Conservation (phyloP, 345 rosid genomes). For the Moricandia arvensis region DNA sequence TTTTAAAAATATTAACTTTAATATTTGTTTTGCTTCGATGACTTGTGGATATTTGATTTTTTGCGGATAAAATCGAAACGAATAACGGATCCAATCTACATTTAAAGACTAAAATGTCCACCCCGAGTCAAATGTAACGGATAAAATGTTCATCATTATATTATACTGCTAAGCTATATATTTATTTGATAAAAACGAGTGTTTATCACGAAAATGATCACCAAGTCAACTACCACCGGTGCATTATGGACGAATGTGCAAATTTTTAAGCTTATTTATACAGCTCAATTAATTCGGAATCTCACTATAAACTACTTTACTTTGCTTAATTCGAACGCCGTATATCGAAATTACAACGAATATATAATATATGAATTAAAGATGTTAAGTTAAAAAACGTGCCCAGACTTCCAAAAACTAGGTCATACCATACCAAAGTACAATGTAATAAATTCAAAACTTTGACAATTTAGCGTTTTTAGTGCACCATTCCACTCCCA, state of each 20-base stretch:
- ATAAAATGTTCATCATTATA: too few relatives aligned
- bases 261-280: constrained; percentile 13
- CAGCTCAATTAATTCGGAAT: constrained; percentile 4
- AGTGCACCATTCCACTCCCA: constrained; percentile 32
- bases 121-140: too few relatives aligned
- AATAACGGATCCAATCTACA: too few relatives aligned
- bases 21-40: too few relatives aligned
- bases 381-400: neutral
- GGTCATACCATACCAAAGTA: constrained; percentile 33
- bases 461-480: constrained; percentile 48
- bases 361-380: neutral
- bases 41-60: too few relatives aligned
- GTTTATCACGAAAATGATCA: neutral
- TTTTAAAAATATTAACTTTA: too few relatives aligned
- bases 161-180: neutral
- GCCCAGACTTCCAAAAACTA: neutral
- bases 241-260: neutral
- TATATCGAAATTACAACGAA: neutral
- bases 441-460: constrained; percentile 32
- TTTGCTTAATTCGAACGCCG: neutral
- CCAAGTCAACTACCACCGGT: neutral
- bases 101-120: too few relatives aligned
- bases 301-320: neutral
- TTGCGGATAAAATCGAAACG: too few relatives aligned
- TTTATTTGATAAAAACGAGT: neutral